Conservation (phyloP, 2,329 filamentous ascomycete genomes). For the Thelonectria blattea region DNA sequence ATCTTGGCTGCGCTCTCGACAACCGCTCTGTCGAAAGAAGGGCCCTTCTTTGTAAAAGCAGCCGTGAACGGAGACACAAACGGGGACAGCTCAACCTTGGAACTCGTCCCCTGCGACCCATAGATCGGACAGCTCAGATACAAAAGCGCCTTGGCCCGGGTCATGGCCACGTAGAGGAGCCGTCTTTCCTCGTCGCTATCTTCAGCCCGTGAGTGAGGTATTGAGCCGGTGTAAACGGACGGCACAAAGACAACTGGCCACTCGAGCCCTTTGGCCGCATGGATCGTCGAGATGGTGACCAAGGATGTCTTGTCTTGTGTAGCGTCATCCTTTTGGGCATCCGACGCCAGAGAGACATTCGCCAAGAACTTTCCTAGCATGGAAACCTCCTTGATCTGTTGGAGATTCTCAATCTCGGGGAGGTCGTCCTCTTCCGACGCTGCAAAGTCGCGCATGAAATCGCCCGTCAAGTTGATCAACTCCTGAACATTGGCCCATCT, state of each 20-base stretch:
- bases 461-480: constrained; percentile 78
- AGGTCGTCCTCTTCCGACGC: constrained; percentile 60
- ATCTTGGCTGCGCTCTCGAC: constrained; percentile 75
- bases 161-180: constrained; percentile 96
- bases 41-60: constrained; percentile 66
- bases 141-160: constrained; percentile 82
- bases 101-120: constrained; percentile 62
- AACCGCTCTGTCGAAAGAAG: constrained; percentile 67
- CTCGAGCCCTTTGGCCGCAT: constrained; percentile 93
- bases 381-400: constrained; percentile 70
- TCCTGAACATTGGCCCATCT: constrained; percentile 91
- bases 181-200: constrained; percentile 87
- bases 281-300: constrained; percentile 93
- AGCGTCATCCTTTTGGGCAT: constrained; percentile 70
- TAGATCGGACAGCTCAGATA: constrained; percentile 83
- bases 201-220: constrained; percentile 86
- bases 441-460: constrained; percentile 62
- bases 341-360: constrained; percentile 85
- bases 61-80: constrained; percentile 66
- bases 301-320: constrained; percentile 63
- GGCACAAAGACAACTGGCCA: constrained; percentile 97
- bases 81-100: constrained; percentile 70
- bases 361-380: constrained; percentile 80
- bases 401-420: constrained; percentile 72
- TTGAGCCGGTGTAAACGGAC: constrained; percentile 85